phyloP scores from a whole-genome alignment of 208 protist genomes.

The Trypanosoma brucei region DNA sequence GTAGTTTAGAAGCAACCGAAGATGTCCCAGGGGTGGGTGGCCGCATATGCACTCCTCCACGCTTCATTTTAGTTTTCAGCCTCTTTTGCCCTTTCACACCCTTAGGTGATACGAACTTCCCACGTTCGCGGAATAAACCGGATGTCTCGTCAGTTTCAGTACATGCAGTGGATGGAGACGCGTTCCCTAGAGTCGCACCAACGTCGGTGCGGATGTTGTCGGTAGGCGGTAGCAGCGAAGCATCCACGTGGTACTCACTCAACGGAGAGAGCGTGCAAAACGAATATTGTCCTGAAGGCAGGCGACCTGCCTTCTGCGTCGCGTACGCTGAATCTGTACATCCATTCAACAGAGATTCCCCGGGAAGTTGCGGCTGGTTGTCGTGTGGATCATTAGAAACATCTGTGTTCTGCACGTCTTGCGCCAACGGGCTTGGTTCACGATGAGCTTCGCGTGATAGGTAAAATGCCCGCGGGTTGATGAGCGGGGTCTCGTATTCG shows the following conservation, averaged over 20 bases:
- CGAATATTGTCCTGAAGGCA: not conserved
- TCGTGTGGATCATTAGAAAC: no score
- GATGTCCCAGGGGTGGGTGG: no score
- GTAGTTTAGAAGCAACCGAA: no score
- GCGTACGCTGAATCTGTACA: no score
- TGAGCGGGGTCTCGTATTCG: not conserved
- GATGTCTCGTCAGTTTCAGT: no score
- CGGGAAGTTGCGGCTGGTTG: no score
- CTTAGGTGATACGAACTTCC: no score
- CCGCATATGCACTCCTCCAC: no score
- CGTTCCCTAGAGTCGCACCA: not conserved
- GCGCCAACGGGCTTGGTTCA: not conserved
- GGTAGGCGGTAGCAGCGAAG: not conserved
- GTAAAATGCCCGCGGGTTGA: conserved; percentile 6
- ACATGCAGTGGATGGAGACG: not conserved
- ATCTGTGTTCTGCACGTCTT: not conserved
- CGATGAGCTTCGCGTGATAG: conserved; percentile 6
- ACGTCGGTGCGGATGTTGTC: not conserved
- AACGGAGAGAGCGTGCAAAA: not conserved
- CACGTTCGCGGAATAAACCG: no score
- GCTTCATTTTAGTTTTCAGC: no score
- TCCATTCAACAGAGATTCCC: no score
- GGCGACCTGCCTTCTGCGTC: not conserved
- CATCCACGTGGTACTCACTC: not conserved
- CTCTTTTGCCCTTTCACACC: no score